Evolutionary conservation across 2,329 filamentous ascomycete species (phyloP), one percentile per base, ranked within the genome.

Genomic region (Capronia epimyces): DNA sequence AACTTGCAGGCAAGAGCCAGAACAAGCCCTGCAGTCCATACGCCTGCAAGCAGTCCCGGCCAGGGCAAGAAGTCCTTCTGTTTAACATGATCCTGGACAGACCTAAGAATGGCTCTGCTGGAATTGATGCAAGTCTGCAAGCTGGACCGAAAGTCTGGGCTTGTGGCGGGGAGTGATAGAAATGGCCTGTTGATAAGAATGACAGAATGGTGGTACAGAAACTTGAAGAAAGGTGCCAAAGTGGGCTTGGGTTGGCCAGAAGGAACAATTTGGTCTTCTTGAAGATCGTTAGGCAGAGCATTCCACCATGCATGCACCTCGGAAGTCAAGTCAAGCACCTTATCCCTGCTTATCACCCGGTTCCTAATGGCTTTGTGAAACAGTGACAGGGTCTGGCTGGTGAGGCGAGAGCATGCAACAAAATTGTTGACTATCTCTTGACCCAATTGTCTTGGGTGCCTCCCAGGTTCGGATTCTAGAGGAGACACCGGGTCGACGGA

Each of bases 271-370:
- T 37, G 16, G 7, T 37, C 32, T 10, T 37, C 37, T 41, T 53
- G 46, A 32, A 53, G 36, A 12, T 36, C 34, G 3, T 29, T 34
- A 9, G 66, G 62, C 15, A 69, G 63, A 13, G 61, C 58, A 41
- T 69, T 69, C 66, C 66, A 69, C 67, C 67, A 69, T 51, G 65
- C 67, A 40, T 69, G 67, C 10, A 69, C 65, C 27, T 67, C 64
- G 3, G 66, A 67, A n/a, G 67, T 62, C 3, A 69, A 55, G 43
- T 65, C 64, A 3, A 69, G 57, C 1, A 67, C 61, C 3, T 63
- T 63, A 37, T 61, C 66, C 32, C 63, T 63, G 9, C 61, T 62
- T 7, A 68, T 61, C 6, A 64, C 62, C 25, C 67, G 65, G 27
- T 65, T 64, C 7, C 65, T 58, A 16, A 68, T 65, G 4, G 67